Percentiles rank a stretch among this genome's conserved stretches.
phyloP scores from a whole-genome alignment of 2,329 filamentous ascomycete genomes.

The Aspergillus japonicus region DNA sequence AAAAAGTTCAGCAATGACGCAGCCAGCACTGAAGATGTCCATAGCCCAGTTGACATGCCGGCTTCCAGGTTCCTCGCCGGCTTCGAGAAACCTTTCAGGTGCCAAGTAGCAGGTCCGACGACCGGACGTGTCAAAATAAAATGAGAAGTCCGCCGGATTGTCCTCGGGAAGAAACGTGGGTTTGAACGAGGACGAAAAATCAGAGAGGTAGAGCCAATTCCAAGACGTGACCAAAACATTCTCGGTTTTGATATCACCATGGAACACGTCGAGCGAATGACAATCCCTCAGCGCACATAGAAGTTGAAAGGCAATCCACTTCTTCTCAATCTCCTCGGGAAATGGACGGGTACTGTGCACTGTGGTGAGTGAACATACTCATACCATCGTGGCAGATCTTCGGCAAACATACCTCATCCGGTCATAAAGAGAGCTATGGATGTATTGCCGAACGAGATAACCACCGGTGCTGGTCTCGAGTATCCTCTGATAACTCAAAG shows the following conservation, averaged over 20 bases:
- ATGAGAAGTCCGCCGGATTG: slow-evolving; percentile 95
- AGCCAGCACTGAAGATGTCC: slow-evolving; percentile 97
- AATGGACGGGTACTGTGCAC: slow-evolving; percentile 80
- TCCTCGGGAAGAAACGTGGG: slow-evolving; percentile 91
- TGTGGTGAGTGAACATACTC: slow-evolving; percentile 24
- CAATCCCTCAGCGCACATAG: slow-evolving; percentile 90
- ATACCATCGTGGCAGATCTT: neutral
- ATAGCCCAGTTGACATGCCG: slow-evolving; percentile 81
- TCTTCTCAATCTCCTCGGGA: slow-evolving; percentile 96
- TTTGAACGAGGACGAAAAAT: slow-evolving; percentile 95
- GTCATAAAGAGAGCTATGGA: slow-evolving; percentile 96
- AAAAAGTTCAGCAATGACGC: slow-evolving; percentile 94
- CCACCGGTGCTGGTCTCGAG: slow-evolving; percentile 89
- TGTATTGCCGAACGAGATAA: slow-evolving; percentile 89
- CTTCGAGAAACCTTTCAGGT: slow-evolving; percentile 81
- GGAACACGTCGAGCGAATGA: slow-evolving; percentile 83
- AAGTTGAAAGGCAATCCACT: slow-evolving; percentile 95
- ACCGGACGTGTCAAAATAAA: slow-evolving; percentile 93
- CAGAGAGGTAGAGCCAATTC: slow-evolving; percentile 98
- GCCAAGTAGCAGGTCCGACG: slow-evolving; percentile 92
- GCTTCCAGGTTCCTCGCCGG: slow-evolving; percentile 64
- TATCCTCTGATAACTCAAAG: slow-evolving; percentile 82
- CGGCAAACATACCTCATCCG: slow-evolving; percentile 62
- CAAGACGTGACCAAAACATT: slow-evolving; percentile 96
- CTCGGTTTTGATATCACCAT: slow-evolving; percentile 98